phyloP scores from a whole-genome alignment of 306 rosid species.

The Betula pendula region DNA sequence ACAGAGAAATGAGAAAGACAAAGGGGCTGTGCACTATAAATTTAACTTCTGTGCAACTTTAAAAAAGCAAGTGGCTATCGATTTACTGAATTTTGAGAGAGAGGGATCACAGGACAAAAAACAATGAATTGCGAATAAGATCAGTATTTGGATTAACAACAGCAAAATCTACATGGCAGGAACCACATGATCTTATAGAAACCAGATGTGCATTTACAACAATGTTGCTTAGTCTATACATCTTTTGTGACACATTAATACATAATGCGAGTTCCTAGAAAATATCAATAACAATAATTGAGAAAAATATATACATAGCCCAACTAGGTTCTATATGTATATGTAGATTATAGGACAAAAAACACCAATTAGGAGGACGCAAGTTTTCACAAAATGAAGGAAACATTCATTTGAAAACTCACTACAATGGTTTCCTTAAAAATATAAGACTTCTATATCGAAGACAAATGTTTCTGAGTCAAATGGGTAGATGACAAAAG shows the following conservation, averaged over 20 bases:
- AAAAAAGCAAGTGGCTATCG: background rate
- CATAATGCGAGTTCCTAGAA: background rate
- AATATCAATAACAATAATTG: no score
- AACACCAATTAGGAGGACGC: background rate
- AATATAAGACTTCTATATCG: background rate
- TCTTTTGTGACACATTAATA: background rate
- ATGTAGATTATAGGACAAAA: background rate
- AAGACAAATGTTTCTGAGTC: background rate
- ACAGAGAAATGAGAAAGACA: constrained; percentile 1
- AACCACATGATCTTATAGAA: background rate
- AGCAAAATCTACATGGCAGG: background rate
- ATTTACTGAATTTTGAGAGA: background rate
- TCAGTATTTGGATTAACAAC: background rate
- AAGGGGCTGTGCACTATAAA: background rate
- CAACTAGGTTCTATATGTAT: background rate
- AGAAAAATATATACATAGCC: no score
- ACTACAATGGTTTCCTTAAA: background rate
- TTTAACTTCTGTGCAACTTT: background rate
- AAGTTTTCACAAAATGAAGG: background rate
- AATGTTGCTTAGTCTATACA: background rate
- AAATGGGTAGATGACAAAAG: background rate
- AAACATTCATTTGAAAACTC: no score
- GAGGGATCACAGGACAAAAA: background rate
- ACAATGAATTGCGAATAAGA: background rate
- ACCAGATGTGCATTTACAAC: background rate